phyloP scores from a whole-genome alignment of 495 filamentous ascomycete species.

The Hypoxylon lenormandii region DNA sequence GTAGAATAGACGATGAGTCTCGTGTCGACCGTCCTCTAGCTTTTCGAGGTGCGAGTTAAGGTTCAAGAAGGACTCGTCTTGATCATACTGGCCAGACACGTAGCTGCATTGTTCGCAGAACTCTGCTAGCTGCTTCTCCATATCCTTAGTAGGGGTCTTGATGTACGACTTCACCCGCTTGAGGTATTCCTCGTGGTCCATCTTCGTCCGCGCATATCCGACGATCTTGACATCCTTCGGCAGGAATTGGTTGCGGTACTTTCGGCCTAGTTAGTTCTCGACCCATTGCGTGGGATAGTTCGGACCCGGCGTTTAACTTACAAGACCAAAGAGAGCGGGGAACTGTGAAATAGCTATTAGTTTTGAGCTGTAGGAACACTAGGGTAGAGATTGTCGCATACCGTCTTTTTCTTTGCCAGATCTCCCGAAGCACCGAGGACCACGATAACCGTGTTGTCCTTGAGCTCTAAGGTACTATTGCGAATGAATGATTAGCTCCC shows the following conservation, averaged over 20 bases:
- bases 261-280: constrained; percentile 50
- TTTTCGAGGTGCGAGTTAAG: constrained; percentile 90
- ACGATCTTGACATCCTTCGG: constrained; percentile 97
- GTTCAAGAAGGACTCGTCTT: constrained; percentile 91
- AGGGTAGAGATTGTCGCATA: constrained; percentile 60
- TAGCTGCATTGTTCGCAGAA: constrained; percentile 92
- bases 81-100: constrained; percentile 95
- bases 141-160: constrained; percentile 97
- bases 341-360: constrained; percentile 70
- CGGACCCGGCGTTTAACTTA: constrained; percentile 65
- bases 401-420: constrained; percentile 99
- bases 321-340: constrained; percentile 97
- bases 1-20: constrained; percentile 95
- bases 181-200: constrained; percentile 96
- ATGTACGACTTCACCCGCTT: constrained; percentile 96
- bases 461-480: constrained; percentile 79
- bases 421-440: constrained; percentile 97
- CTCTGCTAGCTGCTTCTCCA: constrained; percentile 90
- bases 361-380: constrained; percentile 30
- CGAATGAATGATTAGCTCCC: constrained; percentile 20
- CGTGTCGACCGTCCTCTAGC: constrained; percentile 81
- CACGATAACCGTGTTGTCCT: constrained; percentile 97
- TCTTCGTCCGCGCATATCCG: constrained; percentile 99
- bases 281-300: constrained; percentile 7
- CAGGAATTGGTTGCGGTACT: constrained; percentile 98